phyloP scores from a whole-genome alignment of 2,329 filamentous ascomycete genomes.

The Penicillium sp. region DNA sequence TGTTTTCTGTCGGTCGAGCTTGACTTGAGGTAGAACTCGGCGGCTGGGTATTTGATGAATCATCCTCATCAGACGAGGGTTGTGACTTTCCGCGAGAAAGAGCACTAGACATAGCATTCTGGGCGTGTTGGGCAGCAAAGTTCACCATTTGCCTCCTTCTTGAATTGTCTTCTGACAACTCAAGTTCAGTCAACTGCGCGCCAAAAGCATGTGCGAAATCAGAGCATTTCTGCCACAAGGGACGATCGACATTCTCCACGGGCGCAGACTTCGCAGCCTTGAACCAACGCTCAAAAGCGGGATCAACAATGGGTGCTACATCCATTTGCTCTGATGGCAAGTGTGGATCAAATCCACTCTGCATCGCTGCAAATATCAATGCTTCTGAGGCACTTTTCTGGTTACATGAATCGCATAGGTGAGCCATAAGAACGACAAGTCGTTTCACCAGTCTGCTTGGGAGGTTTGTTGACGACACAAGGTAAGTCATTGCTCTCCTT shows the following conservation, averaged over 20 bases:
- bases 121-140: slow-evolving; percentile 23
- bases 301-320: slow-evolving; percentile 21
- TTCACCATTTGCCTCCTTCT: slow-evolving; percentile 16
- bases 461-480: slow-evolving; percentile 33
- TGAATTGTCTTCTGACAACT: slow-evolving; percentile 12
- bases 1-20: slow-evolving; percentile 1
- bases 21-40: not conserved
- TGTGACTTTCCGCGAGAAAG: slow-evolving; percentile 15
- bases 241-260: slow-evolving; percentile 13
- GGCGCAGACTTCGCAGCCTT: slow-evolving; percentile 20
- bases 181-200: slow-evolving; percentile 23
- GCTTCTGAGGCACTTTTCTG: slow-evolving; percentile 26
- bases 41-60: no score
- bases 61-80: no score
- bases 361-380: slow-evolving; percentile 34
- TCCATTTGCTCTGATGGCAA: slow-evolving; percentile 27
- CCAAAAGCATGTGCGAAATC: slow-evolving; percentile 30
- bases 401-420: slow-evolving; percentile 35
- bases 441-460: slow-evolving; percentile 26
- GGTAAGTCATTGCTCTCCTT: slow-evolving; percentile 32
- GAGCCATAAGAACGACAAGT: slow-evolving; percentile 36
- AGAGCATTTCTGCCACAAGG: slow-evolving; percentile 31
- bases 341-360: slow-evolving; percentile 32
- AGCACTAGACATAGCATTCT: slow-evolving; percentile 21
- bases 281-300: slow-evolving; percentile 26